Base-by-base conservation (phyloP, 2,329 filamentous ascomycete genomes). In the Arthrobotrys sinensis region DNA sequence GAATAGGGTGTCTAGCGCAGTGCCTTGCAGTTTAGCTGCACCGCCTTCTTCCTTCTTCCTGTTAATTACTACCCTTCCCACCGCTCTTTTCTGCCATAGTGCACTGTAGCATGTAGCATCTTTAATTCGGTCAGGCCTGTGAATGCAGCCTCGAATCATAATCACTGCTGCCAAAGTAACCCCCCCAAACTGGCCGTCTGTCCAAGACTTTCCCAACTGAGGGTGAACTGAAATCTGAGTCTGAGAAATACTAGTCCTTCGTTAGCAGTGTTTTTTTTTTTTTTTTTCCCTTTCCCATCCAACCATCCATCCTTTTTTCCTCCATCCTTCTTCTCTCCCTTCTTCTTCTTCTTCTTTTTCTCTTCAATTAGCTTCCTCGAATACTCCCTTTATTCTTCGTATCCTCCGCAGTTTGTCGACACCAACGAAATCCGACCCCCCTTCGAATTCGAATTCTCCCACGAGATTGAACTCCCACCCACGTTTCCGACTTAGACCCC, bases 91-190 rank as follows among this genome's bases (percentile, higher is more conserved):
- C 55, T 60, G 55, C 55, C 55, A 60, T 60, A 52, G 55, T 60
- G 55, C 55, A 60, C 55, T 24, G 55, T 60, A 60, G 55, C 36
- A 43, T 60, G 55, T 60, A 60, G 55, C 55, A 60, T 60, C 55
- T 60, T 60, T 60, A 60, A 60, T 60, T 60, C 55, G 55, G 55
- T 16, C 55, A 60, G 55, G 55, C 55, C 55, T 60, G 55, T 43
- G 55, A 60, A 60, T 60, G 55, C 55, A 60, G 55, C 55, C 55
- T 60, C 55, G 55, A 60, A 60, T 60, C 55, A 60, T 60, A 60
- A 43, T 60, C 55, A 60, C 52, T 57, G n/a, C 52, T 57, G 52
- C 52, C 36, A 60, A 60, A 60, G 55, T 60, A 60, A 60, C 55
- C 55, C 55, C 55, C 55, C 55, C 55, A 60, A 60, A 60, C 55